Base-by-base conservation (phyloP, 768 basidiomycete genomes). In the Thelephora ganbajun region DNA sequence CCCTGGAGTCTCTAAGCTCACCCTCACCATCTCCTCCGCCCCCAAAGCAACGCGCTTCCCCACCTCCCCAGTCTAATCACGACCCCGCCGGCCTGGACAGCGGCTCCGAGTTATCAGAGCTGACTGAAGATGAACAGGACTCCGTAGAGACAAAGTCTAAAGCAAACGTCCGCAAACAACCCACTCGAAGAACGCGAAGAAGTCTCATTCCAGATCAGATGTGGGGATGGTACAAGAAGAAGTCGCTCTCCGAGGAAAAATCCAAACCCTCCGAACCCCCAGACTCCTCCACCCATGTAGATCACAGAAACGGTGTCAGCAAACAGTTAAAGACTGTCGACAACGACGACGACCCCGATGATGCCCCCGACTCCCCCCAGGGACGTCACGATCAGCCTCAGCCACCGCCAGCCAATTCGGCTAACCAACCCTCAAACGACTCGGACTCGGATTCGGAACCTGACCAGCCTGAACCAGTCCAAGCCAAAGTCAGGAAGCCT, bases 91-190 rank as follows among this genome's bases (percentile, higher is more conserved):
- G 65, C 34, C 67, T 80, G 52, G 76, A 79, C 66, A 70, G 63
- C 54, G 83, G 76, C 61, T 86, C 84, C 5, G 85, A 87, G 65
- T 75, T 88, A 50, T 86, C 83, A 37, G 85, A 85, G 60, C 76
- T 88, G 59, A 87, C 84, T 13, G 84, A 88, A 57, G 84, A 87
- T 57, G 83, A 86, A 54, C 74, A 80, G 54, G 80, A 82, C 56
- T 50, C 41, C 54, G 57, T 46, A 50, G 33, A 22, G 18, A 51
- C 7, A 49, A 57, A 16, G 59, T 57, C 54, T 57, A 61, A 37
- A 61, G 66, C 48, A 55, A 63, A 34, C 36, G 47, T 20, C 13
- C 34, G 30, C 51, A 53, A 45, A 20, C 50, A 42, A 33, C 46
- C 49, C 41, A 48, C 52, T 54, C 47, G 39, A 46, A 50, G 46